These are phyloP conservation scores for Trichoderma gamsii DNA, from an alignment of 495 filamentous ascomycete species.

Conservation along the genomic window DNA sequence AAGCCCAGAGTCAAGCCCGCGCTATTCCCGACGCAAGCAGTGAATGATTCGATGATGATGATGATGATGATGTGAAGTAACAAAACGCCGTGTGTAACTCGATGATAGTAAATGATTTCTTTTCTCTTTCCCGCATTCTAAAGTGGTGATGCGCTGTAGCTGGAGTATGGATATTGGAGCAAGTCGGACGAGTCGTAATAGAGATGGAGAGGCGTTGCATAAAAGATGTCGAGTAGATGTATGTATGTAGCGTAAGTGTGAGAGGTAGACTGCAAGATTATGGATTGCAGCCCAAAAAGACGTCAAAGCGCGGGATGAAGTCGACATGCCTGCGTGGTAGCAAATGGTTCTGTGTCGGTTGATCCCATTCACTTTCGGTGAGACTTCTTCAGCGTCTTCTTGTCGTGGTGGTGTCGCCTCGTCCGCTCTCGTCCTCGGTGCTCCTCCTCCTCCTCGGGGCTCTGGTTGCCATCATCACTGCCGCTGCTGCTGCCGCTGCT, in stretches of 20 bases:
- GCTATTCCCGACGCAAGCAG: constrained; percentile 3
- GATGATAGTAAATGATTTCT: constrained; percentile 5
- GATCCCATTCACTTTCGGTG: not conserved
- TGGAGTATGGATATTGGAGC: not conserved
- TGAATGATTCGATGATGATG: constrained; percentile 4
- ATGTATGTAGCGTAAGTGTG: not conserved
- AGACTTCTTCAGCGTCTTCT: constrained; percentile 9
- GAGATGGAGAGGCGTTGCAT: not conserved
- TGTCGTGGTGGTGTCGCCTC: constrained; percentile 11
- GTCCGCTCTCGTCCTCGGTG: constrained; percentile 12
- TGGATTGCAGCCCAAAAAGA: not conserved
- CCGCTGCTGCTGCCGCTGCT: constrained; percentile 36
- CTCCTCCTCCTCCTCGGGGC: constrained; percentile 11
- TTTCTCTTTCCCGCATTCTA: constrained; percentile 11
- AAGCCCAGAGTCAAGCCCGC: not conserved
- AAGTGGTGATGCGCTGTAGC: not conserved
- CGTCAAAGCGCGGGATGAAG: not conserved
- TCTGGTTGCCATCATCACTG: constrained; percentile 9
- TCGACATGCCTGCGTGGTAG: not conserved
- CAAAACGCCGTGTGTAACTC: not conserved
- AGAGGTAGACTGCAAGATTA: not conserved
- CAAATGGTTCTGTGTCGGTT: not conserved
- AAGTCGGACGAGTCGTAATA: not conserved
- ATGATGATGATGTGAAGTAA: not conserved
- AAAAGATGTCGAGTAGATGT: not conserved